A percentile compares a stretch with the other conserved stretches of the same genome.
phyloP scores from a whole-genome alignment of 495 filamentous ascomycete species.

The Melanomma pulvis-pyrius region DNA sequence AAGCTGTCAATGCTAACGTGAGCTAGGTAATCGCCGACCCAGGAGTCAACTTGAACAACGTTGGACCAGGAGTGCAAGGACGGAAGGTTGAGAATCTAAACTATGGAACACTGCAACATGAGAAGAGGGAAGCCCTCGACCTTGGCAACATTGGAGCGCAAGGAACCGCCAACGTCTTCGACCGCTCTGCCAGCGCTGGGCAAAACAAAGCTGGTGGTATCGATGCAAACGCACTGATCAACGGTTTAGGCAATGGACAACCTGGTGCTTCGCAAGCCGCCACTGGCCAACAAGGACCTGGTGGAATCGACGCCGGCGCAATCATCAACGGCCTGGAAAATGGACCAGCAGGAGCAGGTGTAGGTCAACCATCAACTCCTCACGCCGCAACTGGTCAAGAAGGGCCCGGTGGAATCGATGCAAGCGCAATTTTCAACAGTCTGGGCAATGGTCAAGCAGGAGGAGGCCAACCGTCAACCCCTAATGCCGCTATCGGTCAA shows the following conservation, averaged over 20 bases:
- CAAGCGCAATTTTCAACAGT: neutral
- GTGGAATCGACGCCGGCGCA: neutral
- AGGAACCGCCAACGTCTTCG: neutral
- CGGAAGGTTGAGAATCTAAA: conserved; percentile 16
- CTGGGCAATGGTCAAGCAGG: neutral
- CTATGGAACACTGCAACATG: neutral
- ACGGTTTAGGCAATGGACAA: neutral
- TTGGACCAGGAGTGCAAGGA: conserved; percentile 18
- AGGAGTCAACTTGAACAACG: conserved; percentile 20
- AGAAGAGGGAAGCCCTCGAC: conserved; percentile 13
- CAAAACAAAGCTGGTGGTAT: neutral
- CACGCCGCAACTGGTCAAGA: neutral
- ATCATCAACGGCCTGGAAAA: conserved; percentile 5
- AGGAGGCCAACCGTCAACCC: neutral
- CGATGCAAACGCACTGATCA: neutral
- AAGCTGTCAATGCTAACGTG: neutral
- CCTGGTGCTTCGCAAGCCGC: neutral
- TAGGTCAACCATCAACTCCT: neutral
- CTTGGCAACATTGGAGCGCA: neutral
- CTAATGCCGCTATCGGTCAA: neutral
- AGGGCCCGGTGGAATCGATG: neutral
- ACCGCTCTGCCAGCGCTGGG: neutral
- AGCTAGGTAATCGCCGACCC: conserved; percentile 12
- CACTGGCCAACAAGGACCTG: neutral
- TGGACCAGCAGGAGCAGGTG: neutral